Evolutionary conservation across 2,329 filamentous ascomycete species (phyloP), one percentile per base, ranked within the genome.

Genomic region (Curvularia eragrostidis): DNA sequence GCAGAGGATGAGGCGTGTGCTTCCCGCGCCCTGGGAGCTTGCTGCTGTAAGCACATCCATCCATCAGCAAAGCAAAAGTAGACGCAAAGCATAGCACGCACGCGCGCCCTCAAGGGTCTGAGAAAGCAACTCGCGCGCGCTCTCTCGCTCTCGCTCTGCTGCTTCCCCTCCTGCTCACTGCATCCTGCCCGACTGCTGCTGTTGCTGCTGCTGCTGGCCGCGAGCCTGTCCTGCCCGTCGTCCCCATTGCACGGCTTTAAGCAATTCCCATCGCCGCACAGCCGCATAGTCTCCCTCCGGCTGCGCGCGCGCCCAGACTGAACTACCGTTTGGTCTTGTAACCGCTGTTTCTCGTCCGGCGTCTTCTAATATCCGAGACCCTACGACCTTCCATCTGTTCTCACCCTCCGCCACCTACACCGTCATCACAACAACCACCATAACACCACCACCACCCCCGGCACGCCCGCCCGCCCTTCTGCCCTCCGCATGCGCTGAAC

Each of bases 381-480:
- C 26, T 44, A 51, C 56, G 21, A 51, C 13, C 52, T 41, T 48
- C 54, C 58, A 59, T 59, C 58, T 63, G 58, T 46, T 60, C 54
- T 54, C 59, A 55, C 62, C 62, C 60, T 61, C 54, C 51, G 44
- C 56, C n/a, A 30, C 54, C 12, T 21, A 3, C 12, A 36, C 10
- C 32, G 39, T 54, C n/a, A 30, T 50, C 18, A 24, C 30, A 30
- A 54, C 63, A 19, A 59, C 62, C 30, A 53, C 63, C 21, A 58
- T 61, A 56, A 57, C 55, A 63, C 60, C 63, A 57, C 59, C 63
- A 63, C 64, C 56, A 51, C 59, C 50, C 24, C 54, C 54, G 28
- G 51, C 44, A 44, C 42, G 34, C 59, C 39, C 15, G 9, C 9
- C 6, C 15, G 5, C 21, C 30, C 28, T 41, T 30, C 32, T 48